Conservation (phyloP, 2,329 filamentous ascomycete species). For the Parasarocladium wereldwijsianum region DNA sequence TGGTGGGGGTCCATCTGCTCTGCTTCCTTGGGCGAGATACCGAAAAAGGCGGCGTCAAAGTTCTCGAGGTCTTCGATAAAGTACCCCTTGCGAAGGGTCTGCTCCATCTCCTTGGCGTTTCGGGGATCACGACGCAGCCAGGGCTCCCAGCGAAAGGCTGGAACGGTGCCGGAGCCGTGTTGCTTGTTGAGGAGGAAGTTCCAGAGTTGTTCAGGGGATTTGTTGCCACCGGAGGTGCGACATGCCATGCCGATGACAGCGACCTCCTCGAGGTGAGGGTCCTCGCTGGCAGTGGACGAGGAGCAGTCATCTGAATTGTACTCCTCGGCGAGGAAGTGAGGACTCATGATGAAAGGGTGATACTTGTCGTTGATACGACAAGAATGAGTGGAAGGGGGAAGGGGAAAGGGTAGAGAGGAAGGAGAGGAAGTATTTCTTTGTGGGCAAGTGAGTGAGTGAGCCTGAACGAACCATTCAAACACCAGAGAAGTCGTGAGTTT, state of each 20-base stretch:
- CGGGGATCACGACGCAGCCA: conserved; percentile 39
- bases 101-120: conserved; percentile 10
- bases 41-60: conserved; percentile 7
- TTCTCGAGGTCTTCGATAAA: conserved; percentile 5
- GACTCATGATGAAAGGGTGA: no score
- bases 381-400: no score
- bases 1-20: conserved; percentile 8
- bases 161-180: conserved; percentile 37
- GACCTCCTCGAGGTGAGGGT: no score
- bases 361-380: no score
- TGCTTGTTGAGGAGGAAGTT: conserved; percentile 44
- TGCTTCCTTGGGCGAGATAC: conserved; percentile 5
- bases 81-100: neutral
- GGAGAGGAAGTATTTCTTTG: no score
- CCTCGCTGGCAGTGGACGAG: no score
- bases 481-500: no score
- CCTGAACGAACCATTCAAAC: no score
- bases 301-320: no score
- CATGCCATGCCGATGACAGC: conserved; percentile 12
- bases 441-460: no score
- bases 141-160: conserved; percentile 45
- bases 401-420: no score
- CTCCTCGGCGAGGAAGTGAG: no score
- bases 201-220: conserved; percentile 10
- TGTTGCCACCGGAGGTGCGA: conserved; percentile 9